These are phyloP conservation scores for Epichloe sp. DNA, from an alignment of 2,329 filamentous ascomycete species.

Conservation along the genomic window DNA sequence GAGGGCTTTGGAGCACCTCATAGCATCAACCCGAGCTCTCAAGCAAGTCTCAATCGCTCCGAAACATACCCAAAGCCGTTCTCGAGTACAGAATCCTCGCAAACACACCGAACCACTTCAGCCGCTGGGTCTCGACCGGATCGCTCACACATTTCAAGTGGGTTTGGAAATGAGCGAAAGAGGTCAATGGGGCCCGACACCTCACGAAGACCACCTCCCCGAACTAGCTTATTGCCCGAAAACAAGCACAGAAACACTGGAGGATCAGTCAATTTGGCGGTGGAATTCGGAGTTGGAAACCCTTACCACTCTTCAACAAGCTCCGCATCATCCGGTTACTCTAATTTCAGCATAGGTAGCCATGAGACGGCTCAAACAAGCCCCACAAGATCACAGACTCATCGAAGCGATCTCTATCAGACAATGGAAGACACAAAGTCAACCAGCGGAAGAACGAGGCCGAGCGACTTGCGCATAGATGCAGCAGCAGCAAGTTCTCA, in stretches of 20 bases:
- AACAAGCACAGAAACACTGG: conserved; percentile 21
- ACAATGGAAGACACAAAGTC: conserved; percentile 44
- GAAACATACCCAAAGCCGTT: conserved; percentile 38
- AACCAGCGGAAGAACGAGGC: conserved; percentile 27
- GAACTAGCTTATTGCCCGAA: conserved; percentile 33
- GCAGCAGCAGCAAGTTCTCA: conserved; percentile 15
- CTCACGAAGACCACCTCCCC: conserved; percentile 38
- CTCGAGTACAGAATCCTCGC: conserved; percentile 23
- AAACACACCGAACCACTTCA: conserved; percentile 28
- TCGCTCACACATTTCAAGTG: conserved; percentile 15
- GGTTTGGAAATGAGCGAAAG: conserved; percentile 18
- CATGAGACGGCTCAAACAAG: conserved; percentile 47
- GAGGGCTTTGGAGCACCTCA: conserved; percentile 42
- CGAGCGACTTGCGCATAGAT: conserved; percentile 21
- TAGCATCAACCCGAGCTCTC: conserved; percentile 23
- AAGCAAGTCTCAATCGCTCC: conserved; percentile 29
- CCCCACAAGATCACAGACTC: conserved; percentile 18
- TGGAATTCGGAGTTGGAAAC: conserved; percentile 48
- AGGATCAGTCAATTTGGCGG: conserved; percentile 40
- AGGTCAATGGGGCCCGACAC: conserved; percentile 36
- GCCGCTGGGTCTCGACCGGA: conserved; percentile 32
- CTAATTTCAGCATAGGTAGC: conserved; percentile 43
- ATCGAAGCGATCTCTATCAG: conserved; percentile 32
- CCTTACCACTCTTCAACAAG: conserved; percentile 51
- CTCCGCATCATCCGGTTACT: conserved; percentile 53